These are phyloP conservation scores for Geotrichum macrosporum DNA, from an alignment of 1,139 yeast genomes.

Conservation along the genomic window DNA sequence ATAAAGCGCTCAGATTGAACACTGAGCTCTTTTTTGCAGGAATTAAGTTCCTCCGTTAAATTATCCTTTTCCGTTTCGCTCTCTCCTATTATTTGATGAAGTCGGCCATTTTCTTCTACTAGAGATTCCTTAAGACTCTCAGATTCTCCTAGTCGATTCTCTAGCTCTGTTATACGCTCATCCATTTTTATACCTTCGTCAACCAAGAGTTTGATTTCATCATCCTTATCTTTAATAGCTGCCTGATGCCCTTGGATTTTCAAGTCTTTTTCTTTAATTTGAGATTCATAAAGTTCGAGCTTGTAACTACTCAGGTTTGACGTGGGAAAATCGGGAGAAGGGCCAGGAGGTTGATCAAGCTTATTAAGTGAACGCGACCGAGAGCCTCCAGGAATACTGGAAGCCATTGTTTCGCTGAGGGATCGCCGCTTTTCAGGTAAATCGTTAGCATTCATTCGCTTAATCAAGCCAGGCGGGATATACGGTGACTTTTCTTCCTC, in stretches of 20 bases:
- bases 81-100: conserved; percentile 32
- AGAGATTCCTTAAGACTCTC: conserved; percentile 35
- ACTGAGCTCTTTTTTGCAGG: conserved; percentile 5
- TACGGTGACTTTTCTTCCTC: conserved; percentile 21
- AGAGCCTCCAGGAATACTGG: conserved; percentile 19
- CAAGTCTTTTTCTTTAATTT: not conserved
- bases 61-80: conserved; percentile 29
- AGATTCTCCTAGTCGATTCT: conserved; percentile 33
- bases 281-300: not conserved
- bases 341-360: not conserved
- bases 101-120: conserved; percentile 33
- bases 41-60: conserved; percentile 12
- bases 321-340: not conserved
- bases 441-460: conserved; percentile 3
- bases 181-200: conserved; percentile 35
- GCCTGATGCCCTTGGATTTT: conserved; percentile 14
- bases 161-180: conserved; percentile 30
- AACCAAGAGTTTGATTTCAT: conserved; percentile 33
- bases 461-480: conserved; percentile 18
- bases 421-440: conserved; percentile 19
- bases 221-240: conserved; percentile 30
- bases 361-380: conserved; percentile 17
- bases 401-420: conserved; percentile 20
- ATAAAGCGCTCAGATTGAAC: conserved; percentile 9
- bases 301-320: not conserved